Evolutionary conservation across 2,329 filamentous ascomycete species (phyloP), one percentile per base, ranked within the genome.

Genomic region (Dichotomopilus funicola): DNA sequence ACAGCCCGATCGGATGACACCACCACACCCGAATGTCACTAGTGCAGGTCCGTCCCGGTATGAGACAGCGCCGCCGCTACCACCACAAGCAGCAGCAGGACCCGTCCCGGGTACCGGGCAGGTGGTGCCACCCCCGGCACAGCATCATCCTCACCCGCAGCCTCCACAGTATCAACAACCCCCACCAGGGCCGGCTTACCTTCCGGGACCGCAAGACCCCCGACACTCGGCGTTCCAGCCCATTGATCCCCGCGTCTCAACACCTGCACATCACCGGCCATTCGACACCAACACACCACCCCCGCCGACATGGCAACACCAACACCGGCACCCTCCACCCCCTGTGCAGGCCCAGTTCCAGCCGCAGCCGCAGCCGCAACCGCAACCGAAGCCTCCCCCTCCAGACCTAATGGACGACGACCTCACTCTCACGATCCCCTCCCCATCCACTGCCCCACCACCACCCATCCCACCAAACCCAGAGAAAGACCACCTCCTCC

Each of bases 401-500:
- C 79, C 72, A 1, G 80, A 85, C 65, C 68, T 81, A 33, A 76
- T 85, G 63, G 81, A 84, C 59, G 79, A 80, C 53, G 80, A 81
- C 36, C 69, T 83, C 11, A 76, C 76, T 8, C 70, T 82, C 31
- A 64, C 74, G 12, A 72, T 80, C 10, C 76, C 80, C 2, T 71
- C 75, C 1, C 69, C 73, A 4, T 72, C 75, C 0, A 73, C 78
- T 27, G 68, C 83, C 6, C 78, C 86, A 5, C 83, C 90, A 0
- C 92, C 94, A 0, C 91, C 92, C 0, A 90, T 96, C 36, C 92
- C 94, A 0, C 91, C 91, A 0, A 99, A 99, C 65, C 94, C 94
- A 0, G 90, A 97, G 71, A 96, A 96, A 68, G 91, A 97, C 70
- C 86, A 88, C 19, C 81, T 97, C 12, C 78, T 96, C 3, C 80